These are phyloP conservation scores for Geosmithia morbida DNA, from an alignment of 2,329 filamentous ascomycete genomes.

Conservation along the genomic window DNA sequence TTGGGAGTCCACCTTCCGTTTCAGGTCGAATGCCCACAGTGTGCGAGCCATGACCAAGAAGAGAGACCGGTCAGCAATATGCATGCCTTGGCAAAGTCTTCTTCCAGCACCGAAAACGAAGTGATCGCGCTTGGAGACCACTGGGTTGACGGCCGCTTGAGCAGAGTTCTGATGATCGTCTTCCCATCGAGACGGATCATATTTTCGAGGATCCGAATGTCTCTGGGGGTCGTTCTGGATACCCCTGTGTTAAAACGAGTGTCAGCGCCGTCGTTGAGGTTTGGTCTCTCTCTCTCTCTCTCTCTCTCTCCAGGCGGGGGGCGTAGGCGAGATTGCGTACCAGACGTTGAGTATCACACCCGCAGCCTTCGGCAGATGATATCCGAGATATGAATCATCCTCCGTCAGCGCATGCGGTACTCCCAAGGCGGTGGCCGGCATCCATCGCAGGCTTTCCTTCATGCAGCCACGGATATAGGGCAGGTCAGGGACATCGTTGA, in stretches of 20 bases:
- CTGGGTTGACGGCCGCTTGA: conserved; percentile 12
- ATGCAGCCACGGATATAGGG: conserved; percentile 30
- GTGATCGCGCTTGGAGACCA: conserved; percentile 29
- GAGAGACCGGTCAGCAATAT: conserved; percentile 34
- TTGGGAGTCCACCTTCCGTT: conserved; percentile 6
- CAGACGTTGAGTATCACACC: conserved; percentile 26
- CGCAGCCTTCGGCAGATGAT: conserved; percentile 26
- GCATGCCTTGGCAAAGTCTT: conserved; percentile 42
- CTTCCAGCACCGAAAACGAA: conserved; percentile 41
- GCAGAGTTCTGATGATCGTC: conserved; percentile 10
- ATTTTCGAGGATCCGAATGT: conserved; percentile 22
- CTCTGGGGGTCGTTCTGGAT: conserved; percentile 30
- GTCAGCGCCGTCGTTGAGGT: conserved; percentile 18
- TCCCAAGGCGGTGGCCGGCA: conserved; percentile 21
- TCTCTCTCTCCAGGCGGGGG: no score
- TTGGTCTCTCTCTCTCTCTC: no score
- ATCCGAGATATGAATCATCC: conserved; percentile 22
- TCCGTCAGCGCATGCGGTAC: conserved; percentile 20
- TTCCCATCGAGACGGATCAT: conserved; percentile 23
- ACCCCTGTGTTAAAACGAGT: conserved; percentile 24
- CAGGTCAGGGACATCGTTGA: conserved; percentile 22
- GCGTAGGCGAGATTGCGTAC: no score
- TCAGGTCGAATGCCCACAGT: conserved; percentile 30
- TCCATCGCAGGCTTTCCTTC: conserved; percentile 32
- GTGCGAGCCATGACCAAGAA: conserved; percentile 31